Percentiles rank a stretch among this genome's conserved stretches.
These are phyloP conservation scores for Mortierella sp. DNA, from an alignment of 371 early-diverging fungal species.

Conservation along the genomic window DNA sequence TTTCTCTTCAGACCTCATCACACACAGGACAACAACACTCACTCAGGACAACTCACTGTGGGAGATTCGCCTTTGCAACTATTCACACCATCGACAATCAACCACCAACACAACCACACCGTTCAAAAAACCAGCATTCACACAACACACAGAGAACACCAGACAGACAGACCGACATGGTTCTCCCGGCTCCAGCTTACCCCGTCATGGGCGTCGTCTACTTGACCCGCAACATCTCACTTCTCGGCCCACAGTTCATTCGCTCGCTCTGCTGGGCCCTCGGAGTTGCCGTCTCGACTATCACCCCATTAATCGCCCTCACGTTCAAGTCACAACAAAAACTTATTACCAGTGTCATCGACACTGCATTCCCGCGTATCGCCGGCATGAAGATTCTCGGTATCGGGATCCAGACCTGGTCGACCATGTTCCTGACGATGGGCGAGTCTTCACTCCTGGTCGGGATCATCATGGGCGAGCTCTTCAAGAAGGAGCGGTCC, in stretches of 20 bases:
- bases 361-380: slow-evolving; percentile 33
- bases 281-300: slow-evolving; percentile 45
- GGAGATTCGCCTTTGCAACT: background rate
- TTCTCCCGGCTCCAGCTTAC: slow-evolving; percentile 52
- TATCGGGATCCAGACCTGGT: slow-evolving; percentile 52
- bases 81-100: background rate
- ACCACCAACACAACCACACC: background rate
- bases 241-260: slow-evolving; percentile 54
- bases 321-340: slow-evolving; percentile 53
- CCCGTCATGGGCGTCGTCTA: slow-evolving; percentile 53
- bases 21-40: background rate
- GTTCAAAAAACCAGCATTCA: background rate
- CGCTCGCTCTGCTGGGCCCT: slow-evolving; percentile 52
- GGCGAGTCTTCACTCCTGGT: slow-evolving; percentile 52
- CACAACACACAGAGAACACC: background rate
- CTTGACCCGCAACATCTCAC: slow-evolving; percentile 41
- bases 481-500: slow-evolving; percentile 55
- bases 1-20: background rate
- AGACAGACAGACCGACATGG: slow-evolving; percentile 17
- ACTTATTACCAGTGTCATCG: slow-evolving; percentile 41
- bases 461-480: slow-evolving; percentile 54
- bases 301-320: slow-evolving; percentile 45
- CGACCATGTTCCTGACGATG: slow-evolving; percentile 55
- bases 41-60: background rate
- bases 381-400: slow-evolving; percentile 43